Evolutionary conservation across 2,329 filamentous ascomycete species (phyloP).

Genomic region (Penicillium frequentans): DNA sequence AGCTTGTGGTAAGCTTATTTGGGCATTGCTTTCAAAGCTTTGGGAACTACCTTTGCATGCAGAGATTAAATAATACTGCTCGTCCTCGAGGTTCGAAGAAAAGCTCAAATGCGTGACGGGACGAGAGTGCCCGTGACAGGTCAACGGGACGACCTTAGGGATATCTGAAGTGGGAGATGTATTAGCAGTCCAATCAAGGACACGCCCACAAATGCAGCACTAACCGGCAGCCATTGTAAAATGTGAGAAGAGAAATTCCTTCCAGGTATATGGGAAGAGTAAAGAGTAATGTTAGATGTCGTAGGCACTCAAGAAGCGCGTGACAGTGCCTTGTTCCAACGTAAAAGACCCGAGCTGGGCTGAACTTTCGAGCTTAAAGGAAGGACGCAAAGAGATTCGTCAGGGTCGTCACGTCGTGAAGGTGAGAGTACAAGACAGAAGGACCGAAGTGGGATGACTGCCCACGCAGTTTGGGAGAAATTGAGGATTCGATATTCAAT

Average conservation of each 20-base stretch:
- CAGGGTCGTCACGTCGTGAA: slow-evolving; percentile 43
- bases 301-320: neutral
- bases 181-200: neutral
- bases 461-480: slow-evolving; percentile 6
- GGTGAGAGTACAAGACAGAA: slow-evolving; percentile 14
- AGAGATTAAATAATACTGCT: slow-evolving; percentile 87
- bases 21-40: neutral
- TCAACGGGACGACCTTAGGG: slow-evolving; percentile 75
- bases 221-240: slow-evolving; percentile 18
- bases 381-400: slow-evolving; percentile 40
- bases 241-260: neutral
- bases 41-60: slow-evolving; percentile 73
- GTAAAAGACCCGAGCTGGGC: neutral
- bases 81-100: slow-evolving; percentile 77
- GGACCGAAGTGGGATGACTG: slow-evolving; percentile 18
- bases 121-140: slow-evolving; percentile 90
- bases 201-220: neutral
- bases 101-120: slow-evolving; percentile 91
- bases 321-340: slow-evolving; percentile 5
- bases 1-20: neutral
- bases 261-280: neutral
- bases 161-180: slow-evolving; percentile 31
- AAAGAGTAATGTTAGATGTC: neutral
- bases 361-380: slow-evolving; percentile 18
- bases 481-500: slow-evolving; percentile 1